Conservation (phyloP, 345 rosid genomes). For the Lenwebbia sp. region DNA sequence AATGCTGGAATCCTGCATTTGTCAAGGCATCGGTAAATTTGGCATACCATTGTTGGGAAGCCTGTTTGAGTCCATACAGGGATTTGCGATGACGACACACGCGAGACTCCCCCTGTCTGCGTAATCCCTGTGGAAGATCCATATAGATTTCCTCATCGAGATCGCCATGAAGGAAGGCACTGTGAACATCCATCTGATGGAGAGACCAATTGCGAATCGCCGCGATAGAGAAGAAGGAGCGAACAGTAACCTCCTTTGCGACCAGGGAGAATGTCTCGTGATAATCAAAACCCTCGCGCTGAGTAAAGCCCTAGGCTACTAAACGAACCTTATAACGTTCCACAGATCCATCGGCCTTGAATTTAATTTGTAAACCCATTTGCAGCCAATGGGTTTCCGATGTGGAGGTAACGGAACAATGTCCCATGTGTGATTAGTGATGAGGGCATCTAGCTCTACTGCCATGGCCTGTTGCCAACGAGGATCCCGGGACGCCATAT, state of each 20-base stretch:
- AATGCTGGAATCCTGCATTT: no score
- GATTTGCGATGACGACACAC: no score
- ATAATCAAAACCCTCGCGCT: not conserved
- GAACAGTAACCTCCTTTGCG: not conserved
- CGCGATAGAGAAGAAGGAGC: not conserved
- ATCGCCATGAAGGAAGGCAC: not conserved
- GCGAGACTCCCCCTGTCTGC: no score
- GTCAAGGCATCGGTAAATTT: no score
- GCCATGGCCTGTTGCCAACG: no score
- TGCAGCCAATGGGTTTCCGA: not conserved
- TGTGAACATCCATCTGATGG: not conserved
- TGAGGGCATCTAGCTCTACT: fast-evolving
- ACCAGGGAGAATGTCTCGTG: not conserved
- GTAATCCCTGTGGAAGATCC: not conserved
- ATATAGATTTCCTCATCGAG: not conserved
- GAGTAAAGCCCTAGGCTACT: not conserved
- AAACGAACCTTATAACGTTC: not conserved
- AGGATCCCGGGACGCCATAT: no score
- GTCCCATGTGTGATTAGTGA: no score
- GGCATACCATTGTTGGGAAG: no score
- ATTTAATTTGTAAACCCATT: not conserved
- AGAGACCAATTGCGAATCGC: no score
- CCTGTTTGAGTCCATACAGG: no score
- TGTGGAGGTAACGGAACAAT: not conserved
- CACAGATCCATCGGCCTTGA: not conserved